Percentiles rank a stretch among this genome's conserved stretches.
phyloP scores from a whole-genome alignment of 257 asterid species.

The Solanum paucissectum region DNA sequence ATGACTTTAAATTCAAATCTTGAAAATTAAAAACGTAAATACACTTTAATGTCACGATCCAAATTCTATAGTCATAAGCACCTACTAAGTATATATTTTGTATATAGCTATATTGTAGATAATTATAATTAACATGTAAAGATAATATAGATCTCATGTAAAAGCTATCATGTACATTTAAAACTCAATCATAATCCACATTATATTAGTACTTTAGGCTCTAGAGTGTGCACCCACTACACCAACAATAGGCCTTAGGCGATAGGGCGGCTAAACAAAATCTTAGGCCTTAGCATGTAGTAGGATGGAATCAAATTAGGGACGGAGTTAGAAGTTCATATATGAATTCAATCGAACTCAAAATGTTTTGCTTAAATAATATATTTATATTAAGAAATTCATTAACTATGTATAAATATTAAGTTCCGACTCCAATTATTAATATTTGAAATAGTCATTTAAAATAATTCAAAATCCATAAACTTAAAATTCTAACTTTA shows the following conservation, averaged over 20 bases:
- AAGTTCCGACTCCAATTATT: not conserved
- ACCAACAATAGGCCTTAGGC: not conserved
- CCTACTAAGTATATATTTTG: not conserved
- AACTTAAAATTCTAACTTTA: accelerated
- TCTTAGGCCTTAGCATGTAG: not conserved
- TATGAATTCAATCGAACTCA: not conserved
- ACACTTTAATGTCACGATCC: not conserved
- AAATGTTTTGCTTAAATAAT: not conserved
- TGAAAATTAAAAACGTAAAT: not conserved
- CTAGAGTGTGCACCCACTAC: not conserved
- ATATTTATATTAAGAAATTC: not conserved
- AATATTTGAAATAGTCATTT: accelerated
- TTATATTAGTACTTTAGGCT: not conserved
- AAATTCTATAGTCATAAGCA: not conserved
- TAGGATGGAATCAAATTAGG: not conserved
- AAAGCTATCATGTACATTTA: not conserved
- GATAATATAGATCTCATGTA: not conserved
- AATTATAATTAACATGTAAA: not conserved
- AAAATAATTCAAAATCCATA: not conserved
- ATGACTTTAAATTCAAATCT: not conserved
- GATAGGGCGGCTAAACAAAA: not conserved
- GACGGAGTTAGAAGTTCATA: not conserved
- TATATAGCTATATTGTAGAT: not conserved
- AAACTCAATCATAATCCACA: not conserved
- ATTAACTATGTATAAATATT: not conserved